These are phyloP conservation scores for Lumnitzera racemosa DNA, from an alignment of 345 rosid genomes.

Conservation along the genomic window DNA sequence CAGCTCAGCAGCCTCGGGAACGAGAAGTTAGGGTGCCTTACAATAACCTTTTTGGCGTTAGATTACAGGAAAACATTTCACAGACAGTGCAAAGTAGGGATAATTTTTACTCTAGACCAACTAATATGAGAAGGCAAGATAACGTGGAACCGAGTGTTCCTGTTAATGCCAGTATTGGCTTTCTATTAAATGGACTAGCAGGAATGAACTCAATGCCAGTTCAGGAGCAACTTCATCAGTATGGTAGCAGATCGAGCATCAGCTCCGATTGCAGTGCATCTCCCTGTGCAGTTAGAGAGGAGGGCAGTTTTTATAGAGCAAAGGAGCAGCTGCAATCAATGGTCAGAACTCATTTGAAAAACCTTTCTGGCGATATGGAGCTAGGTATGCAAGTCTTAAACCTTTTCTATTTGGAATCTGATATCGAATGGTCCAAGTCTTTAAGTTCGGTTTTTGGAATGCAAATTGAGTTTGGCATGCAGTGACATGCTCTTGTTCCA, in stretches of 20 bases:
- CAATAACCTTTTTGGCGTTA: slow-evolving; percentile 33
- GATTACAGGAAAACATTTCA: slow-evolving; percentile 26
- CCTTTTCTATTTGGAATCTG: neutral
- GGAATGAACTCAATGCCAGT: slow-evolving; percentile 26
- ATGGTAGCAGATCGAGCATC: slow-evolving; percentile 36
- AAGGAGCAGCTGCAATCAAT: slow-evolving; percentile 67
- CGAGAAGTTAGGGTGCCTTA: slow-evolving; percentile 25
- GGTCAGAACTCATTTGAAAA: slow-evolving; percentile 64
- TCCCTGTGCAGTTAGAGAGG: slow-evolving; percentile 25
- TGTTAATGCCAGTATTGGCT: slow-evolving; percentile 29
- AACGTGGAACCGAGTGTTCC: slow-evolving; percentile 22
- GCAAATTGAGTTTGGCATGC: no score
- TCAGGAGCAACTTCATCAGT: slow-evolving; percentile 30
- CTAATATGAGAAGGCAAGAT: slow-evolving; percentile 36
- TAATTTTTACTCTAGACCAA: slow-evolving; percentile 25
- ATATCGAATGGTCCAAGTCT: no score
- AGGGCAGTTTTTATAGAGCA: slow-evolving; percentile 27
- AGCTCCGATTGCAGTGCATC: slow-evolving; percentile 23
- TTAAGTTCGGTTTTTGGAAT: no score
- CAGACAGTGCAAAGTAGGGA: slow-evolving; percentile 34
- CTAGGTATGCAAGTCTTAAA: slow-evolving; percentile 43
- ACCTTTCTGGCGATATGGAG: slow-evolving; percentile 45
- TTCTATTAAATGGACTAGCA: slow-evolving; percentile 41
- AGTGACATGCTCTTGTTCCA: neutral
- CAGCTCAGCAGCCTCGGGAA: slow-evolving; percentile 31